Conservation (phyloP, 371 early-diverging fungal genomes). For the Polyrhizophydium stewartii region DNA sequence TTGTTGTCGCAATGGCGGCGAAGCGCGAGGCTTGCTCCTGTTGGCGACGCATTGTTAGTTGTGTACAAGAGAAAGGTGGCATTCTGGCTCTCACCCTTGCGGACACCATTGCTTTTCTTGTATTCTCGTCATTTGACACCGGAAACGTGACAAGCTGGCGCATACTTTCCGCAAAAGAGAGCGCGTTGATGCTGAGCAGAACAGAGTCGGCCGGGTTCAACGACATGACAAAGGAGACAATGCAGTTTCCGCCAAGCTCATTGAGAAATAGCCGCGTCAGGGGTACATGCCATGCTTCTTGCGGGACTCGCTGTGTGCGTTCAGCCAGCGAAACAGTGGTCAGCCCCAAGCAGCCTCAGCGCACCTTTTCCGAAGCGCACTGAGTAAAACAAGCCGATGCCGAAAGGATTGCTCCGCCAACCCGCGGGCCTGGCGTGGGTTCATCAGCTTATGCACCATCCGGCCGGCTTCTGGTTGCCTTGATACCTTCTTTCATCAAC, state of each 20-base stretch:
- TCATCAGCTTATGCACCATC: too few relatives aligned
- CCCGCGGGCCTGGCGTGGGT: not conserved
- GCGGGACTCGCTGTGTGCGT: too few relatives aligned
- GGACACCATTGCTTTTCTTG: not conserved
- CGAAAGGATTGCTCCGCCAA: not conserved
- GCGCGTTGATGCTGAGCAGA: not conserved
- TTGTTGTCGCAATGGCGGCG: too few relatives aligned
- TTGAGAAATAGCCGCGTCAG: not conserved
- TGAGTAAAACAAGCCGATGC: too few relatives aligned
- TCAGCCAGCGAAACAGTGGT: too few relatives aligned
- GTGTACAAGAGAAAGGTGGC: too few relatives aligned
- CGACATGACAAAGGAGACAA: not conserved
- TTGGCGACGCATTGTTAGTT: too few relatives aligned
- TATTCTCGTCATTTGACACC: not conserved
- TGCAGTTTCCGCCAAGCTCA: constrained; percentile 4
- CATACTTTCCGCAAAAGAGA: not conserved
- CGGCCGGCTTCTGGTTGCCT: not conserved
- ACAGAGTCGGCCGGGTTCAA: not conserved
- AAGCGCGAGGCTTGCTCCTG: too few relatives aligned
- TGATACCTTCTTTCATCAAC: constrained; percentile 1
- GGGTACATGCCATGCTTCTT: too few relatives aligned
- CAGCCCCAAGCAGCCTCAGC: too few relatives aligned
- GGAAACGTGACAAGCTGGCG: not conserved
- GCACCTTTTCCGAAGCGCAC: too few relatives aligned
- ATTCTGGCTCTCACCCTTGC: too few relatives aligned